Conservation (phyloP, 2,329 filamentous ascomycete species). For the Cercospora sojina region DNA sequence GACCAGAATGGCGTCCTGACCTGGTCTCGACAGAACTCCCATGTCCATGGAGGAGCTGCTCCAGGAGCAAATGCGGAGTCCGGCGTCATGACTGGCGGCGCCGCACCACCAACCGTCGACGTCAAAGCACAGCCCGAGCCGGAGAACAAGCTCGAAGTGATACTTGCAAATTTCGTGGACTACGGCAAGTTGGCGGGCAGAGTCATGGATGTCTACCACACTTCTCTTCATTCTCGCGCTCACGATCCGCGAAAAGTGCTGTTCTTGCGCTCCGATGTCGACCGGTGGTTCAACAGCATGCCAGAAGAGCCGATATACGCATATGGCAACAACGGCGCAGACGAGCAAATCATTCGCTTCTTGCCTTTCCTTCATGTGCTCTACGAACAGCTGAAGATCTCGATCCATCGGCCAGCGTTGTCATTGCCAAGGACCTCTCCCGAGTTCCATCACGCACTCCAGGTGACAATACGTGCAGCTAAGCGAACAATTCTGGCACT, state of each 20-base stretch:
- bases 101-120: background rate
- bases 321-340: slow-evolving; percentile 20
- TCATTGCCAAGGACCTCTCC: slow-evolving; percentile 34
- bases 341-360: slow-evolving; percentile 25
- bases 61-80: background rate
- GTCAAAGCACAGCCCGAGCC: background rate
- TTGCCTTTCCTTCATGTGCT: slow-evolving; percentile 36
- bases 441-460: slow-evolving; percentile 38
- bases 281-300: slow-evolving; percentile 31
- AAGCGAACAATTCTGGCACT: slow-evolving; percentile 35
- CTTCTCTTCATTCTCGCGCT: slow-evolving; percentile 25
- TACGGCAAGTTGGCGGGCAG: slow-evolving; percentile 28
- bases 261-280: slow-evolving; percentile 28
- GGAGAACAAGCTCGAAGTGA: slow-evolving; percentile 21
- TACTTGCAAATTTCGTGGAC: slow-evolving; percentile 29
- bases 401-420: slow-evolving; percentile 40
- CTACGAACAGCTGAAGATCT: slow-evolving; percentile 39
- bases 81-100: background rate
- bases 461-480: slow-evolving; percentile 35
- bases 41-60: slow-evolving; percentile 6
- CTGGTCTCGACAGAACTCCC: background rate
- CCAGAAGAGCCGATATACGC: slow-evolving; percentile 24
- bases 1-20: slow-evolving; percentile 10
- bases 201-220: slow-evolving; percentile 29
- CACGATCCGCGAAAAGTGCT: slow-evolving; percentile 25